Evolutionary conservation across 1,284 basidiomycete genomes (phyloP), one percentile per base, ranked within the genome.

Genomic region (Amylostereum chailletii): DNA sequence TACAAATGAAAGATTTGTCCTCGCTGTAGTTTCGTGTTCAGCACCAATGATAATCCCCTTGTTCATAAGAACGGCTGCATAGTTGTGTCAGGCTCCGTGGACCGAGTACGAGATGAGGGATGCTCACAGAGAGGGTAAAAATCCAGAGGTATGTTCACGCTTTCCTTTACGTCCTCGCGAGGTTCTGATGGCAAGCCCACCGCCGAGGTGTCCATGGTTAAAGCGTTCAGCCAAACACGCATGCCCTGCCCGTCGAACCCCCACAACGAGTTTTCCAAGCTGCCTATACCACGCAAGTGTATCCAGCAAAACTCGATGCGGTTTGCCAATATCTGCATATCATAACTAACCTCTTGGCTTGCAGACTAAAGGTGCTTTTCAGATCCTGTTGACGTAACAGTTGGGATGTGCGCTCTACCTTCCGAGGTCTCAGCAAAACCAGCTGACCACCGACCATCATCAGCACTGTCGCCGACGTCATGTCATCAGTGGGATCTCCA

Each of bases 291-390:
- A 42, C 88, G 83, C 47, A 97, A 71, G 69, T 98, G 94, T 41
- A 95, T 97, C 95, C 95, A 99, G 67, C 94, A 99, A 62, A 94
- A 94, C 62, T 99, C 95, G 54, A 99, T 92, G 31, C 86, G 81
- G 59, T 97, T 92, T 0, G 94, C 92, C 31, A 99, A 85, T 41
- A 99, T 89, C 61, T 98, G 95, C 79, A 98, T 86, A 65, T 99
- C 95, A 65, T 99, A 99, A 55, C 90, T 90, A 53, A 97, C 90
- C 68, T 97, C 93, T 60, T 91, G 86, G 51, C 84, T 76, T 5
- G 81, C 90, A 0, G 89, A 82, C 82, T 91, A 31, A 5, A 30
- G 27, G 19, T 19, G 19, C 19, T 19, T 19, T 19, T 19, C 19
- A 19, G 19, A 19, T 19, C 19, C 19, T 19, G 19, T 19, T 19